Evolutionary conservation across 2,329 filamentous ascomycete species (phyloP), one percentile per base, ranked within the genome.

Genomic region (Penicillium sp.): DNA sequence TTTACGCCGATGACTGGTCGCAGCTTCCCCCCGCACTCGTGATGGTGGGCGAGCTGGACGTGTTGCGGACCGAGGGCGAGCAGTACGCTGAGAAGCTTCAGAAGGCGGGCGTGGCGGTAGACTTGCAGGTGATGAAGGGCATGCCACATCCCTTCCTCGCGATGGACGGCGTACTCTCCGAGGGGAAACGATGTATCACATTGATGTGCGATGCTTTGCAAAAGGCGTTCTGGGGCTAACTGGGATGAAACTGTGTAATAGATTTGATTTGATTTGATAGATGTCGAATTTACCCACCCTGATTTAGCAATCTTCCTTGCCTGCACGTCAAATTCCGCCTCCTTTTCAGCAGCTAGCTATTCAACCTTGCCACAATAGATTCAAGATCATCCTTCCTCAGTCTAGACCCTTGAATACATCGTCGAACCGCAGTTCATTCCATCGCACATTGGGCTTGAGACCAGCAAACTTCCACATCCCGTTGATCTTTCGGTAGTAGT

Each of bases 401-500:
- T 50, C 48, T 25, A 52, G 19, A n/a, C 42, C 42, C 29, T 25
- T 35, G 42, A 85, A 85, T n/a, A 85, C 78, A 63, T 81, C 78
- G 19, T 84, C 81, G 61, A 85, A 85, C 51, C 85, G 81, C 64
- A 81, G 80, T 75, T 87, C 84, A 62, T 72, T 72, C 83, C 83
- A 87, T 53, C 81, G 76, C 61, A 87, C 83, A 48, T 80, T 75
- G 4, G 84, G 83, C 62, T 76, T 74, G 53, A 87, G 74, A 2
- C 83, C 83, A 11, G 83, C 83, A 64, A 86, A 84, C 72, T 86
- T 86, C 84, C 84, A 87, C 45, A 80, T 78, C n/a, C 83, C 84
- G 64, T 83, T 72, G 45, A 85, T 67, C 74, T 84, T 85, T 54
- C 73, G 74, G 72, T 86, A 87, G 73, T 80, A 84, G 71, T 85